Evolutionary conservation across 441 rosid species (phyloP).

Genomic region (Euphorbia celastroides): DNA sequence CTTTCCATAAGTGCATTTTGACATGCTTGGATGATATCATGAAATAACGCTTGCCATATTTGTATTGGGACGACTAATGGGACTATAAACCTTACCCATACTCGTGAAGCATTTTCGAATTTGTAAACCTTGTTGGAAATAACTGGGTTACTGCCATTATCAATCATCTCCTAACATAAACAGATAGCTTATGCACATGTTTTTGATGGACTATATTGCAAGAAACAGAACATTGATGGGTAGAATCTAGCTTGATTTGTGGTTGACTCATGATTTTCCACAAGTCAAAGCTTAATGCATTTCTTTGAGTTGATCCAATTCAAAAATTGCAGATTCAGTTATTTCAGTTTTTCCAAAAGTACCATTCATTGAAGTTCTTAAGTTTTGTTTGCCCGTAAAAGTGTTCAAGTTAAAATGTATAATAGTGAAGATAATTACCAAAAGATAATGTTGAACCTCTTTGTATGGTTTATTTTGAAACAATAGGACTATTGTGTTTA

Average conservation of each 20-base stretch:
- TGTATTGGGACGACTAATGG: not conserved
- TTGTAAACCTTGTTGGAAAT: not conserved
- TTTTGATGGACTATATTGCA: not conserved
- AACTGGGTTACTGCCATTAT: not conserved
- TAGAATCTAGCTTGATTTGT: not conserved
- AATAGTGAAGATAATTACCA: not conserved
- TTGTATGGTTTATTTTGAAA: not conserved
- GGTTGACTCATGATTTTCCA: not conserved
- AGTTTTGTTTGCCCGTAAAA: not conserved
- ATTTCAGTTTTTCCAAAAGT: not conserved
- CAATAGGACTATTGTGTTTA: not conserved
- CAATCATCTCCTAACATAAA: not conserved
- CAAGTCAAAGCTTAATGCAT: not conserved
- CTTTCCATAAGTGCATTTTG: not conserved
- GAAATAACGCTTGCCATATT: not conserved
- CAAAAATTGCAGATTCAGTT: not conserved
- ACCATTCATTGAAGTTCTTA: not conserved
- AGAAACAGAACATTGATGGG: not conserved
- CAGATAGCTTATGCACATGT: not conserved
- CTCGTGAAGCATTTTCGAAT: not conserved
- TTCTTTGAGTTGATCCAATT: not conserved
- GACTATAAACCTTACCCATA: not conserved
- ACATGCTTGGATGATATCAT: not conserved
- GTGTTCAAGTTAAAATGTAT: not conserved
- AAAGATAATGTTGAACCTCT: not conserved